Evolutionary conservation across 129 eudicot genomes (phyloP), one percentile per base, ranked within the genome.

Genomic region (Logfia minima): DNA sequence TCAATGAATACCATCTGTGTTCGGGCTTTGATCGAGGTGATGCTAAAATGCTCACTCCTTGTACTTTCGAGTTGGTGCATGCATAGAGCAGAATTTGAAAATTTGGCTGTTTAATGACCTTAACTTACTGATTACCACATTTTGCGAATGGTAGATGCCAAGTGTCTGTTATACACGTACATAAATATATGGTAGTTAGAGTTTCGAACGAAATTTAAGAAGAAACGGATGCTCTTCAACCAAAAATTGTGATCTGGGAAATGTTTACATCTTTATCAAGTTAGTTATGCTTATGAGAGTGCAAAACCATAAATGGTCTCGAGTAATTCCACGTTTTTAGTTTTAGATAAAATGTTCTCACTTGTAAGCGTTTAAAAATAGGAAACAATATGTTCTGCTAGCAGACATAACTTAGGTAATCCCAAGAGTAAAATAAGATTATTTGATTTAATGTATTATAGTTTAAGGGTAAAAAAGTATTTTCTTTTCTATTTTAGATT

Each of bases 81-180:
- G 61, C 45, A 24, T 75, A 75, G 28, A 75, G 45, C 7, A 62
- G 2, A 2, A 61, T 75, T 19, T 75, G 79, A 75, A 75, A 75
- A 62, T 75, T 75, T 75, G 79, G 71, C 79, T 75, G 48, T 75
- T 75, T 24, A 75, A 39, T 43, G 79, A 61, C n/a, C 71, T 62
- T 75, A 75, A 26, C 5, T 43, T 60, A 10, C 61, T 75, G 60
- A 75, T 61, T 61, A 41, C 43, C 6, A 62, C 64, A 41, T 75
- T 75, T 24, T 75, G 61, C 1, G 71, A 75, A 62, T 75, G 79
- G 60, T 75, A 75, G 71, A 75, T 7, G 61, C 79, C 79, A 24
- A 75, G 79, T 18, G 70, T 61, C 79, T 75, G 43, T 18, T 41
- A 24, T 3, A 59, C 13, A 74, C 22, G 6, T 5, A 4, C 19